Percentiles rank a stretch among this genome's conserved stretches.
These are phyloP conservation scores for Hypoxylon sp. DNA, from an alignment of 2,329 filamentous ascomycete species.

Conservation along the genomic window DNA sequence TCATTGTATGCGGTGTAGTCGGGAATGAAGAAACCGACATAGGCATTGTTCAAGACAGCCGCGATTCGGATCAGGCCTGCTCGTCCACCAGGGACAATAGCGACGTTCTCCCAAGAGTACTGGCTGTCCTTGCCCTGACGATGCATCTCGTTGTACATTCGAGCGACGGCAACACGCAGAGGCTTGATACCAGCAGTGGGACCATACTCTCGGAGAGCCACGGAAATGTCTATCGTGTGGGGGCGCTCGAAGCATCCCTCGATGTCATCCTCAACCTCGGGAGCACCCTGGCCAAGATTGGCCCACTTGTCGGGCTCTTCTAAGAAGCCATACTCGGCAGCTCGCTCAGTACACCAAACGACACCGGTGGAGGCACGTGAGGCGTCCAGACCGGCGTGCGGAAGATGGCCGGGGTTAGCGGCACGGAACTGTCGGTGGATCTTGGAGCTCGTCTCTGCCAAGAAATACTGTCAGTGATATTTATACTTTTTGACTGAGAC, in stretches of 20 bases:
- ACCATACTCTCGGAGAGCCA: conserved; percentile 87
- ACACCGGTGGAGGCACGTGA: conserved; percentile 91
- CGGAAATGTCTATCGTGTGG: conserved; percentile 79
- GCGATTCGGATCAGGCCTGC: conserved; percentile 95
- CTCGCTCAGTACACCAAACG: conserved; percentile 91
- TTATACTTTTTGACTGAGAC: conserved; percentile 27
- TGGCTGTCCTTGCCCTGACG: conserved; percentile 86
- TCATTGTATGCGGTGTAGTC: conserved; percentile 98
- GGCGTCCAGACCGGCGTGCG: conserved; percentile 91
- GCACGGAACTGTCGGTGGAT: conserved; percentile 90
- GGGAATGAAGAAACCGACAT: conserved; percentile 92
- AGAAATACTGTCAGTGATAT: conserved; percentile 44
- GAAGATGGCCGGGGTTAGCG: conserved; percentile 90
- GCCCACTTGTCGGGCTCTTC: conserved; percentile 89
- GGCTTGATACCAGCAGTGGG: conserved; percentile 95
- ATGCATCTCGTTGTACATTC: conserved; percentile 93
- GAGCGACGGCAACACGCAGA: conserved; percentile 87
- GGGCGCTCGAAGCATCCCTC: conserved; percentile 89
- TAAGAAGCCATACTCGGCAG: conserved; percentile 87
- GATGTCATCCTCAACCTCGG: conserved; percentile 94
- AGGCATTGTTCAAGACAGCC: conserved; percentile 91
- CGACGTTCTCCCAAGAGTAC: conserved; percentile 98
- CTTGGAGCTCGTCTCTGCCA: conserved; percentile 81
- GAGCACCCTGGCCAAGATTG: conserved; percentile 93
- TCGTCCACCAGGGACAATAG: conserved; percentile 92